Conservation (phyloP, 805 yeast species). For the Metschnikowia chrysomelidarum region DNA sequence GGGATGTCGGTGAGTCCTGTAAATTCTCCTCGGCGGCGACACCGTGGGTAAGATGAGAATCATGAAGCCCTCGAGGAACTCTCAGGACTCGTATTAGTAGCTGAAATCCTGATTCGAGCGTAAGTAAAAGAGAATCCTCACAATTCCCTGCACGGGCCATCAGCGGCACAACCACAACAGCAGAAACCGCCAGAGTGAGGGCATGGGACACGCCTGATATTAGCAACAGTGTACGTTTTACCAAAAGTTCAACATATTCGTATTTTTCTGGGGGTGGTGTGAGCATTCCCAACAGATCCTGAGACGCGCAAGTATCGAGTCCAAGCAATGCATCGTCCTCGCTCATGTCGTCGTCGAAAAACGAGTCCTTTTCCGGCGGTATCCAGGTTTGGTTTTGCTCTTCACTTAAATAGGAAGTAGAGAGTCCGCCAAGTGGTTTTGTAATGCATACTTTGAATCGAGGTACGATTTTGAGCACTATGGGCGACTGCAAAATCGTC, state of each 20-base stretch:
- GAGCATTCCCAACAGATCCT: conserved; percentile 6
- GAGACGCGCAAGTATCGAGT: conserved; percentile 6
- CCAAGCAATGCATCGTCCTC: conserved; percentile 27
- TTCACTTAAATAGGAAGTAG: conserved; percentile 35
- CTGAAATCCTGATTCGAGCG: conserved; percentile 40
- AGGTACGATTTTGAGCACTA: conserved; percentile 32
- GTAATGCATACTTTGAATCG: conserved; percentile 29
- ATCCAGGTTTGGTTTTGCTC: conserved; percentile 35
- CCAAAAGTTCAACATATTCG: conserved; percentile 25
- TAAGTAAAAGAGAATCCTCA: conserved; percentile 40
- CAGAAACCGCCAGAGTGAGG: conserved; percentile 31
- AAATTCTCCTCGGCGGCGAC: conserved; percentile 11
- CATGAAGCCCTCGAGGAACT: conserved; percentile 31
- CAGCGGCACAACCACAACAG: conserved; percentile 26
- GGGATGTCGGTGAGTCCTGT: conserved; percentile 15
- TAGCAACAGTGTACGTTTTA: conserved; percentile 31
- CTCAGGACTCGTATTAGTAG: conserved; percentile 38
- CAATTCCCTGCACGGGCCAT: conserved; percentile 5
- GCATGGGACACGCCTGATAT: conserved; percentile 31
- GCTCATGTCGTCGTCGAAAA: conserved; percentile 36
- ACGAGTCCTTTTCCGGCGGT: conserved; percentile 35
- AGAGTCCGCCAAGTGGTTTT: conserved; percentile 35
- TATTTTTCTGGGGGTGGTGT: conserved; percentile 7
- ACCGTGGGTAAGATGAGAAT: conserved; percentile 18
- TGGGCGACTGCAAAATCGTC: conserved; percentile 42